Evolutionary conservation across 257 asterid genomes (phyloP).

Genomic region (Solanum lycopersicoides): DNA sequence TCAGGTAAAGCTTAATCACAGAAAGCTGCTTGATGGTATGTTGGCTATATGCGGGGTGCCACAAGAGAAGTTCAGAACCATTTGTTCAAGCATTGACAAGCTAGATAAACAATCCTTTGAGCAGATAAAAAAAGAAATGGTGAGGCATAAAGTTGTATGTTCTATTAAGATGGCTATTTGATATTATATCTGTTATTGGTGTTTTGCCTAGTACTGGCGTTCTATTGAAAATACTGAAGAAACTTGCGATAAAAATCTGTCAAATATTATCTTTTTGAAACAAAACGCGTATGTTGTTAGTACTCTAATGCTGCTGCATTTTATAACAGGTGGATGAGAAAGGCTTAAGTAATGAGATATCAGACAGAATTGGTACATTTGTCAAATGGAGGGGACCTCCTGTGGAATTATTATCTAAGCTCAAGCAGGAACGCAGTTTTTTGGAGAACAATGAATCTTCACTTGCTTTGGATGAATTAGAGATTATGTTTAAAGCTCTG

Average conservation of each 20-base stretch:
- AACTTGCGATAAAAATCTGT: neutral
- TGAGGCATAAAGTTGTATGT: constrained; percentile 11
- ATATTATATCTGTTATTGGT: neutral
- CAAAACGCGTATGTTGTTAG: neutral
- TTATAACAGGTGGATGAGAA: constrained; percentile 68
- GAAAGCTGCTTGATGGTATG: constrained; percentile 90
- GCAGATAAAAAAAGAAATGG: constrained; percentile 92
- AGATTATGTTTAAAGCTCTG: constrained; percentile 68
- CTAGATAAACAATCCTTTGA: constrained; percentile 88
- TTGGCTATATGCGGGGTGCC: constrained; percentile 93
- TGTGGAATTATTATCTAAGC: constrained; percentile 51
- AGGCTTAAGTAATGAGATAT: constrained; percentile 71
- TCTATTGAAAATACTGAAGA: neutral
- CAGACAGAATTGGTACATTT: constrained; percentile 70
- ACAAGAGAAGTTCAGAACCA: constrained; percentile 66
- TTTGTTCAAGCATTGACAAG: constrained; percentile 96
- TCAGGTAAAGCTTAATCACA: constrained; percentile 90
- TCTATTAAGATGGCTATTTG: neutral
- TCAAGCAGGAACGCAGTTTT: constrained; percentile 64
- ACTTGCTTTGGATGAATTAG: constrained; percentile 73
- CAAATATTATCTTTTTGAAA: neutral
- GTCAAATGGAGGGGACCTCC: constrained; percentile 84
- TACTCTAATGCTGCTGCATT: neutral
- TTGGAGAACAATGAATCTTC: constrained; percentile 49
- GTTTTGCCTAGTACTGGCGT: neutral